Percentiles rank a stretch among this genome's conserved stretches.
phyloP scores from a whole-genome alignment of 2,329 filamentous ascomycete genomes.

The Fusarium burgessii region DNA sequence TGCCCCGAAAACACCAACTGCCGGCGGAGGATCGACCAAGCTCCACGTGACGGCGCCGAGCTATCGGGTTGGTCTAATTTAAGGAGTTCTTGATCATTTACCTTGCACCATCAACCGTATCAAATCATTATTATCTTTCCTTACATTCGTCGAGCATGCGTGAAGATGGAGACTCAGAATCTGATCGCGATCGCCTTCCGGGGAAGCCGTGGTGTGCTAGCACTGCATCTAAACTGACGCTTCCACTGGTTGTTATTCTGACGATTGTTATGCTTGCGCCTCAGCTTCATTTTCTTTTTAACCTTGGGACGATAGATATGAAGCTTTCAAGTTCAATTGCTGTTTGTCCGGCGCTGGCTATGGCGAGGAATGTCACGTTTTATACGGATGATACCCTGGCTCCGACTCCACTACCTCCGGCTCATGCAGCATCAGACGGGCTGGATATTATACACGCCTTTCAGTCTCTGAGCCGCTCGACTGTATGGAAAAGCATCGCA shows the following conservation, averaged over 20 bases:
- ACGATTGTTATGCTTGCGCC: constrained; percentile 34
- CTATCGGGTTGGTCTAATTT: constrained; percentile 20
- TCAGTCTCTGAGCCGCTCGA: constrained; percentile 53
- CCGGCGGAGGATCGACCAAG: constrained; percentile 19
- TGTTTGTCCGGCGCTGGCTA: constrained; percentile 34
- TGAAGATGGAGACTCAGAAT: constrained; percentile 11
- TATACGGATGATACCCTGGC: constrained; percentile 48
- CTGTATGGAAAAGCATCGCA: constrained; percentile 56
- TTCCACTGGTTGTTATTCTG: constrained; percentile 32
- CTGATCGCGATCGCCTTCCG: not conserved
- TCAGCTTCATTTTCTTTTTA: constrained; percentile 20
- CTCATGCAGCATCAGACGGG: constrained; percentile 51
- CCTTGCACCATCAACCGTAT: not conserved
- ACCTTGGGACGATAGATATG: constrained; percentile 22
- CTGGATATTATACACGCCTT: constrained; percentile 54
- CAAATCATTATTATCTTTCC: not conserved
- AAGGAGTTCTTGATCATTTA: not conserved
- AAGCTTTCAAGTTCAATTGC: constrained; percentile 31
- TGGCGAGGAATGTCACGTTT: constrained; percentile 51
- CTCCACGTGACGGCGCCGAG: constrained; percentile 33
- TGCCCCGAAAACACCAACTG: constrained; percentile 4
- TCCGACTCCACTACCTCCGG: constrained; percentile 51
- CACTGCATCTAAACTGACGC: constrained; percentile 26
- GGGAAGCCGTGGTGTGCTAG: constrained; percentile 24
- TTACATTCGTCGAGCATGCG: constrained; percentile 15